Base-by-base conservation (phyloP, 192 early-diverging fungal species). In the Lobulomyces angularis region DNA sequence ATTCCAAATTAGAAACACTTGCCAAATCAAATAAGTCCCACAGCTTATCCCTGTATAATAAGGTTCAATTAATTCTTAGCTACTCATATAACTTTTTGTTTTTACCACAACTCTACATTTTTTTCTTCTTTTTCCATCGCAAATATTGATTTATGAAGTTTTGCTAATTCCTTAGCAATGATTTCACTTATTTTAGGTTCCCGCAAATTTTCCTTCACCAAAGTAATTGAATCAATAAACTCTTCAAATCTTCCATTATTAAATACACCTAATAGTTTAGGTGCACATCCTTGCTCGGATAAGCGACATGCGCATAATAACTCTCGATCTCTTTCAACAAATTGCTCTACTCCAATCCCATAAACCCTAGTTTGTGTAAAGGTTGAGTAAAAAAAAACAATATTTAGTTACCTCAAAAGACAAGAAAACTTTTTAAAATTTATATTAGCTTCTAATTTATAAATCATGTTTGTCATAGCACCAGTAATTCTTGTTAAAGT, bases 241-340 rank as follows among this genome's bases (percentile, higher is more conserved):
- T 92, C 70, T 45, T 92, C 88, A 46, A 92, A 62, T 5, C 88
- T 64, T 23, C 88, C 88, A 53, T 92, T 92, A 11, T 60, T 67
- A 56, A 89, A 92, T 12, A 80, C 75, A 1, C 71, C 81, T 7
- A 83, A 58, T 26, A 92, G 45, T 1, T 54, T 61, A 4, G 88
- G 82, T 1, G 84, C 88, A n/a, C 86, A 68, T 0, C 80, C 76
- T 36, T 79, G 51, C 1, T 61, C 53, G 2, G 80, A 79, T 17
- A 92, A 53, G 33, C 80, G 71, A 35, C 56, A 44, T 19, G 89
- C 61, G 79, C 83, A 92, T 19, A 71, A 62, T 31, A 92, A 65
- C 48, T 92, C 88, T 30, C 79, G 77, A 17, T 80, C 73, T 30
- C 88, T 67, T n/a, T 77, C 71, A 33, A 88, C 52, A 14, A 89